Evolutionary conservation across 2,329 filamentous ascomycete species (phyloP), one percentile per base, ranked within the genome.

Genomic region (Hortaea werneckii): DNA sequence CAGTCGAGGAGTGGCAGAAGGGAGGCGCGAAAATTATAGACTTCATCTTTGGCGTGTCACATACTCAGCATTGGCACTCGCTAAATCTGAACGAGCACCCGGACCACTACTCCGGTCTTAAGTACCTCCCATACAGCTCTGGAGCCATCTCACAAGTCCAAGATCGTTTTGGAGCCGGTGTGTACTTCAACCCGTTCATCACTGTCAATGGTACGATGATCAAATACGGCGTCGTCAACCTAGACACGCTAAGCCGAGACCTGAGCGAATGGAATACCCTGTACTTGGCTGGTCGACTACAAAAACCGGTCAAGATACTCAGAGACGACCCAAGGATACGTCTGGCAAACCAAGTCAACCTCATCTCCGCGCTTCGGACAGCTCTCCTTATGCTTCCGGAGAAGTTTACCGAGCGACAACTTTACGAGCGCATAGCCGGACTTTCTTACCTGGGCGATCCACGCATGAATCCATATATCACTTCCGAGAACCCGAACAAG

Each of bases 271-370:
- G 92, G 92, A 82, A 95, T 51, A 95, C 87, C 0, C 73, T 98
- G 27, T 98, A 98, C 65, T 78, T 98, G n/a, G 92, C 94, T 5
- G 92, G 92, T 4, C 85, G 92, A 30, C 75, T 98, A 43, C 92
- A 98, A 53, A 98, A 98, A 65, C 92, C 92, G 1, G 92, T 95
- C 66, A 96, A 98, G 71, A 96, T 98, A 54, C 77, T 98, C 12
- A 83, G 89, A 42, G 92, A 98, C 63, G 87, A 98, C 59, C 87
- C 92, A 0, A 82, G 82, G 42, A 88, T 98, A 37, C 86, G 92
- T 29, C 78, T 96, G 29, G 87, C 90, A 4, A 96, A 98, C 65
- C 92, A 98, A 66, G 83, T 94, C 65, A 98, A 98, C 64, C 77
- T 98, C 12, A 77, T 96, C 38, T 90, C 90, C 6, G 94, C 94